These are phyloP conservation scores for Penicillium daleae DNA, from an alignment of 495 filamentous ascomycete species.

Conservation along the genomic window DNA sequence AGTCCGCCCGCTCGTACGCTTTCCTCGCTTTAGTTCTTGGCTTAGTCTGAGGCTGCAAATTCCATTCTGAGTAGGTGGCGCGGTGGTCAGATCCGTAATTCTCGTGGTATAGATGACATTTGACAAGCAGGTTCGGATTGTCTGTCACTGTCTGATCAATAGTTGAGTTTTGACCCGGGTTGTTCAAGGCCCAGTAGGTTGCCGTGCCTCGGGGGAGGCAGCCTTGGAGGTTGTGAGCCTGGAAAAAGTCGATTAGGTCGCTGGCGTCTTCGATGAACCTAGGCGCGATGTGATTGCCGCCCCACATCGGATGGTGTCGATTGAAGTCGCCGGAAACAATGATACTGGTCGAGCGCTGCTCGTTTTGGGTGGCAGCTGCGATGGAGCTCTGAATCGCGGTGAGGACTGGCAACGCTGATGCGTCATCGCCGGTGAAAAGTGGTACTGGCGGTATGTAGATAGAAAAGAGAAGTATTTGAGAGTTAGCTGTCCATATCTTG, in stretches of 20 bases:
- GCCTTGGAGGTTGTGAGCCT: slow-evolving; percentile 16
- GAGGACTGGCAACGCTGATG: neutral
- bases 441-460: neutral
- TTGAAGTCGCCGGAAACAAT: slow-evolving; percentile 32
- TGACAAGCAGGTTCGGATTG: slow-evolving; percentile 14
- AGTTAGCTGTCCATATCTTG: neutral
- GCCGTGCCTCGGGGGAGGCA: slow-evolving; percentile 22
- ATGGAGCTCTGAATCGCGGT: neutral
- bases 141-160: slow-evolving; percentile 29
- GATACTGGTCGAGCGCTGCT: neutral
- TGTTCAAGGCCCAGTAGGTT: slow-evolving; percentile 24
- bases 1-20: slow-evolving; percentile 32
- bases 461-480: neutral
- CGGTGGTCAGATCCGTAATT: slow-evolving; percentile 26
- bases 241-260: slow-evolving; percentile 29
- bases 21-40: slow-evolving; percentile 18
- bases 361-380: neutral
- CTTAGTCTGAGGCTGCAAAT: slow-evolving; percentile 12
- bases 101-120: slow-evolving; percentile 28
- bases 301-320: slow-evolving; percentile 28
- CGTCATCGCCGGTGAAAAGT: neutral
- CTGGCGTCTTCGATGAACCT: slow-evolving; percentile 25
- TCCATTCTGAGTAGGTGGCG: slow-evolving; percentile 31
- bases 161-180: slow-evolving; percentile 23
- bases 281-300: slow-evolving; percentile 18